These are phyloP conservation scores for Suillus plorans DNA, from an alignment of 768 basidiomycete species.

Conservation along the genomic window DNA sequence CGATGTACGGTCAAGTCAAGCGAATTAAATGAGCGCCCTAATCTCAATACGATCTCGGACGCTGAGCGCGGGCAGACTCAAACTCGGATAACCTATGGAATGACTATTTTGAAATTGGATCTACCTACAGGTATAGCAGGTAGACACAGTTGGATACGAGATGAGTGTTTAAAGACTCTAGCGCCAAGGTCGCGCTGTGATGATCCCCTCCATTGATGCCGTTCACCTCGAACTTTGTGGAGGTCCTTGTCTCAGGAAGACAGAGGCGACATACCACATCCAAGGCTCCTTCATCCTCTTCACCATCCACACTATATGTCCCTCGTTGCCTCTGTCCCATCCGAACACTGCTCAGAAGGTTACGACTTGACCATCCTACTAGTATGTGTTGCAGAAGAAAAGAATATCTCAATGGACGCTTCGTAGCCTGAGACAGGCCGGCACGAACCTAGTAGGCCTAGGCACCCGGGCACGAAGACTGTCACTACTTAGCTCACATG, in stretches of 20 bases:
- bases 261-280: neutral
- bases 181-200: neutral
- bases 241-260: neutral
- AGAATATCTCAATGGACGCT: too few relatives aligned
- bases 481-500: neutral
- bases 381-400: too few relatives aligned
- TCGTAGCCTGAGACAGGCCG: neutral
- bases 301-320: too few relatives aligned
- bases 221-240: neutral
- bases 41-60: too few relatives aligned
- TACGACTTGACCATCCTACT: neutral
- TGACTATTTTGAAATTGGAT: neutral
- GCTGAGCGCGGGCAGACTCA: too few relatives aligned
- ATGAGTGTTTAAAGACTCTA: neutral
- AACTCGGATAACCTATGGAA: too few relatives aligned
- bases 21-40: too few relatives aligned
- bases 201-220: neutral
- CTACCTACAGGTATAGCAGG: neutral
- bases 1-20: too few relatives aligned
- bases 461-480: neutral
- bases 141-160: neutral
- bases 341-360: neutral
- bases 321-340: neutral
- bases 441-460: neutral
- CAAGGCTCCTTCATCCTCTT: neutral